Evolutionary conservation across 352 stramenopile genomes (phyloP), one percentile per base, ranked within the genome.

Genomic region (Phytophthora sp.): DNA sequence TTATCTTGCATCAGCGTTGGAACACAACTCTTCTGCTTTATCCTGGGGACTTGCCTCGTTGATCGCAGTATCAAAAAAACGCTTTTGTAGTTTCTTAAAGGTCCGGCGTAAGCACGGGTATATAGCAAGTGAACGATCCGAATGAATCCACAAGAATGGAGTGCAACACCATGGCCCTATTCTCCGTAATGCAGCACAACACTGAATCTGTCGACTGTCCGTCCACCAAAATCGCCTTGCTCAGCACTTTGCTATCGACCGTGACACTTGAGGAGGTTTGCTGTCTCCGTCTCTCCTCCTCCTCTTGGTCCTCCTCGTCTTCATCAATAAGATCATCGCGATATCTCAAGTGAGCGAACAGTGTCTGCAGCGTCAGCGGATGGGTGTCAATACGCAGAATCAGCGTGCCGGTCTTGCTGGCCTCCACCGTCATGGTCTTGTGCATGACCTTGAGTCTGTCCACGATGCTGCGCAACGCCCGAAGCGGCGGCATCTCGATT

Each of bases 131-230:
- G 59, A 95, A 81, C 5, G 86, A 92, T 4, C 86, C 86, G 43
- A 93, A 93, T 41, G 65, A 74, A 51, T 93, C 82, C 21, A 85
- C 58, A 7, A 95, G 66, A 64, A 95, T 90, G 7, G 79, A 82
- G 62, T 95, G 86, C 44, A 95, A 53, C 32, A 93, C 86, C 57
- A 95, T 82, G 11, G 84, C 86, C 31, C 72, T 75, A 53, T 91
- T 80, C 51, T 95, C 86, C n/a, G 85, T 87, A 31, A 95, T 87
- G 45, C 86, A 95, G 70, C 86, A 92, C 30, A 95, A 55, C 21
- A 95, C 76, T 5, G 76, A 86, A 38, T 87, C 72, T 4, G 82
- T 87, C 39, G 84, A 87, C 41, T 82, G 87, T 53, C 76, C 72
- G 38, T 95, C 86, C 20, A 87, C 72, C 23, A 89, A 49, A 54